phyloP scores from a whole-genome alignment of 306 rosid species.

The Datisca glomerata region DNA sequence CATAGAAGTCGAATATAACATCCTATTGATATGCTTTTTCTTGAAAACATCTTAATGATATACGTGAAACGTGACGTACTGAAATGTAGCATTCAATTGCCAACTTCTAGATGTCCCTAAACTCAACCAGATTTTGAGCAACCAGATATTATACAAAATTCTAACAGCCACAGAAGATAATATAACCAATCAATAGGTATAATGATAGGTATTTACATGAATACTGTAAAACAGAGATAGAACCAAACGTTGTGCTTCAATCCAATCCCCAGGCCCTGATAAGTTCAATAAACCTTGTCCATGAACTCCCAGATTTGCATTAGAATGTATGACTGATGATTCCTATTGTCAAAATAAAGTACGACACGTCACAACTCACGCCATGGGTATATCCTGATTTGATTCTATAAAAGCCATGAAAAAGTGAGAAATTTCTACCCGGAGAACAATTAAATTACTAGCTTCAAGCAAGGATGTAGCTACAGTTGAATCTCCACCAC shows the following conservation, averaged over 20 bases:
- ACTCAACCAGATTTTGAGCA: no score
- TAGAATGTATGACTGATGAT: constrained; percentile 90
- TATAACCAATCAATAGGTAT: background rate
- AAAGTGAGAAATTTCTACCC: constrained; percentile 35
- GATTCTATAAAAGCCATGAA: no score
- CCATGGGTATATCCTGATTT: no score
- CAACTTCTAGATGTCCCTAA: no score
- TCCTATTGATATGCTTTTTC: no score
- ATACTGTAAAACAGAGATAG: constrained; percentile 81
- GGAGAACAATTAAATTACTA: constrained; percentile 89
- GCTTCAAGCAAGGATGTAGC: constrained; percentile 92
- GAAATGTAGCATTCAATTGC: no score
- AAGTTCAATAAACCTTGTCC: constrained; percentile 97
- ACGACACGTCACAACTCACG: constrained; percentile 17
- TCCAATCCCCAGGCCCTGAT: constrained; percentile 90
- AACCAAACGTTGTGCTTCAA: constrained; percentile 95
- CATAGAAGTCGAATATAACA: no score
- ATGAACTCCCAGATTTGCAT: constrained; percentile 97
- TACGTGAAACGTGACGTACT: no score
- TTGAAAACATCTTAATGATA: no score
- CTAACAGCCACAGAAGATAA: no score
- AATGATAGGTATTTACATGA: constrained; percentile 46
- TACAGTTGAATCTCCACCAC: constrained; percentile 70
- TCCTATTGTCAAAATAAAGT: constrained; percentile 38
- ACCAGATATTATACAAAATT: no score